Percentiles rank a stretch among this genome's conserved stretches.
Conservation (phyloP, 192 early-diverging fungal genomes). For the Pecoramyces ruminantium region DNA sequence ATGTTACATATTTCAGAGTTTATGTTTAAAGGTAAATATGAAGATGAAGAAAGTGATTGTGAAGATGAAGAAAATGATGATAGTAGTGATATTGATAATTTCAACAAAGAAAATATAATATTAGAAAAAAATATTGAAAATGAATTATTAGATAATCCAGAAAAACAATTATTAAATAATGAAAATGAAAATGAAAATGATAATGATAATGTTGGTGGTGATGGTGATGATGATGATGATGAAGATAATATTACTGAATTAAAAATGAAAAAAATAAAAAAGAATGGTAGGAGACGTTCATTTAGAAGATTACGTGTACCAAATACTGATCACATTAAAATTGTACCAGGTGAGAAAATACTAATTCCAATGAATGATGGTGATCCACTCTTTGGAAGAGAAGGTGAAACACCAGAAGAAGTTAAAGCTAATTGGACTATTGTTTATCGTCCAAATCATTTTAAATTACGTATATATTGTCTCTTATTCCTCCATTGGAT, state of each 20-base stretch:
- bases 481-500: neutral
- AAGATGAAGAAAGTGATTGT: slow-evolving; percentile 56
- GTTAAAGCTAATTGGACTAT: slow-evolving; percentile 41
- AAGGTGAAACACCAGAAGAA: slow-evolving; percentile 25
- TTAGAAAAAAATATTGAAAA: no score
- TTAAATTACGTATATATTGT: slow-evolving; percentile 34
- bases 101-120: neutral
- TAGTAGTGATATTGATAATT: neutral
- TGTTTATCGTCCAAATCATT: slow-evolving; percentile 66
- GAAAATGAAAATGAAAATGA: slow-evolving; percentile 4
- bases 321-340: slow-evolving; percentile 62
- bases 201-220: slow-evolving; percentile 13
- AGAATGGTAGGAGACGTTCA: slow-evolving; percentile 39
- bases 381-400: slow-evolving; percentile 21
- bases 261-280: slow-evolving; percentile 9
- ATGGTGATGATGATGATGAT: slow-evolving; percentile 15
- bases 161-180: no score
- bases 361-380: slow-evolving; percentile 43
- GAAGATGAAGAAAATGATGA: slow-evolving; percentile 24
- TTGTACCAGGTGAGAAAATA: slow-evolving; percentile 62
- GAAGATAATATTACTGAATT: slow-evolving; percentile 5
- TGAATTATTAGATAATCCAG: no score
- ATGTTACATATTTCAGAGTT: slow-evolving; percentile 61
- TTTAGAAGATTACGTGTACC: slow-evolving; percentile 60
- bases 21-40: slow-evolving; percentile 50